Percentiles rank a stretch among this genome's conserved stretches.
These are phyloP conservation scores for Domatiomyces globalis DNA, from an alignment of 2,329 filamentous ascomycete genomes.

Conservation along the genomic window DNA sequence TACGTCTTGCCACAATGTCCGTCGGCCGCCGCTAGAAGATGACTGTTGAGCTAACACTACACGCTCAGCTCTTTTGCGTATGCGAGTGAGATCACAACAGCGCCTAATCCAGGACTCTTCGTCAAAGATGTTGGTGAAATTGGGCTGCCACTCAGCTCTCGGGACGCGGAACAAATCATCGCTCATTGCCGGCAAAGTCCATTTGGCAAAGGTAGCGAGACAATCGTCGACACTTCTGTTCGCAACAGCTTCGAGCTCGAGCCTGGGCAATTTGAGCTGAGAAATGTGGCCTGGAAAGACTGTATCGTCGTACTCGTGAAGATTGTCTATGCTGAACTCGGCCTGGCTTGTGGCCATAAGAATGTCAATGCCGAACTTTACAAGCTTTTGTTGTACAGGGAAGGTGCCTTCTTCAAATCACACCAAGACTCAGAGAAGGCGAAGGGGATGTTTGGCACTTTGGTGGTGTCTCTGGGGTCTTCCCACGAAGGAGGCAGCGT, in stretches of 20 bases:
- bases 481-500: constrained; percentile 36
- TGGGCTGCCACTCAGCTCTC: constrained; percentile 10
- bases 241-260: constrained; percentile 34
- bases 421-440: constrained; percentile 36
- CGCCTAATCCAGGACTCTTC: neutral
- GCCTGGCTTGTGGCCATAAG: constrained; percentile 14
- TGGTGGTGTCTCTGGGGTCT: constrained; percentile 37
- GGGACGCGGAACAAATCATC: constrained; percentile 14
- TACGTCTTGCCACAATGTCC: no score
- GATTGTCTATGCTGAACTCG: constrained; percentile 3
- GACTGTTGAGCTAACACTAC: no score
- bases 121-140: constrained; percentile 10
- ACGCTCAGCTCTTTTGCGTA: no score
- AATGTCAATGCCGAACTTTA: constrained; percentile 26
- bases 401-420: constrained; percentile 36
- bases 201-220: constrained; percentile 28
- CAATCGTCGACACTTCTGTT: constrained; percentile 28
- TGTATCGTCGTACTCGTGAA: constrained; percentile 1
- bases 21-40: no score
- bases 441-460: constrained; percentile 37
- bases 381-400: constrained; percentile 39
- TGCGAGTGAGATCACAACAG: no score
- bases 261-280: constrained; percentile 26
- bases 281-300: constrained; percentile 23
- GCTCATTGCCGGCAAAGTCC: constrained; percentile 17